These are phyloP conservation scores for Colletotrichum sublineola DNA, from an alignment of 2,329 filamentous ascomycete genomes.

Conservation along the genomic window DNA sequence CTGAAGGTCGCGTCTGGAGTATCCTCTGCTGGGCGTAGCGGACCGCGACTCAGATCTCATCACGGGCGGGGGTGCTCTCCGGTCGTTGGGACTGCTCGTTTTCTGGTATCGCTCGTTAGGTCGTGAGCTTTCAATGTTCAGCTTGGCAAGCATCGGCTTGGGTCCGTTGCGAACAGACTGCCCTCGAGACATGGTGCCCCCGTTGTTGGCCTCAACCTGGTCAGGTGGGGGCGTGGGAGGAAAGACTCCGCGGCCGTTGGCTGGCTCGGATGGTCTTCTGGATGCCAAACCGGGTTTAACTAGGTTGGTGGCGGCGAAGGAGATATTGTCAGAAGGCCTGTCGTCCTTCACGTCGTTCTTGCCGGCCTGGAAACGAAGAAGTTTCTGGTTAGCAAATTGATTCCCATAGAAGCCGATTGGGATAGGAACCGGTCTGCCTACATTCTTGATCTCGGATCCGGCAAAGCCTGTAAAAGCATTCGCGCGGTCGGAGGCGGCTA, in stretches of 20 bases:
- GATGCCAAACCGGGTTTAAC: conserved; percentile 88
- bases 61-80: conserved; percentile 49
- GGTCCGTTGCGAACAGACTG: conserved; percentile 73
- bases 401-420: conserved; percentile 25
- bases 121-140: conserved; percentile 69
- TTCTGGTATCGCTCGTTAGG: conserved; percentile 69
- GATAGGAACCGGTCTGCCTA: conserved; percentile 51
- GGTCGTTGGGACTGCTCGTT: conserved; percentile 57
- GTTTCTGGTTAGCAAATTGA: conserved; percentile 45
- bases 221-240: conserved; percentile 99
- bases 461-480: conserved; percentile 88
- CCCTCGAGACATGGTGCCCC: conserved; percentile 61
- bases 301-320: conserved; percentile 91
- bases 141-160: conserved; percentile 72
- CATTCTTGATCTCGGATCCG: conserved; percentile 83
- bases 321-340: conserved; percentile 84
- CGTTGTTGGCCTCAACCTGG: conserved; percentile 71
- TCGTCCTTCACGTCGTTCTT: conserved; percentile 77
- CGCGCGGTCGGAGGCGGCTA: conserved; percentile 85
- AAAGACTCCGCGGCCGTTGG: conserved; percentile 81
- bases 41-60: conserved; percentile 58
- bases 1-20: conserved; percentile 45
- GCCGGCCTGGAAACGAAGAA: conserved; percentile 57
- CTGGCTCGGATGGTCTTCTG: conserved; percentile 86
- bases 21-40: conserved; percentile 55